Base-by-base conservation (phyloP, 371 early-diverging fungal genomes). In the Saksenaea oblongispora region DNA sequence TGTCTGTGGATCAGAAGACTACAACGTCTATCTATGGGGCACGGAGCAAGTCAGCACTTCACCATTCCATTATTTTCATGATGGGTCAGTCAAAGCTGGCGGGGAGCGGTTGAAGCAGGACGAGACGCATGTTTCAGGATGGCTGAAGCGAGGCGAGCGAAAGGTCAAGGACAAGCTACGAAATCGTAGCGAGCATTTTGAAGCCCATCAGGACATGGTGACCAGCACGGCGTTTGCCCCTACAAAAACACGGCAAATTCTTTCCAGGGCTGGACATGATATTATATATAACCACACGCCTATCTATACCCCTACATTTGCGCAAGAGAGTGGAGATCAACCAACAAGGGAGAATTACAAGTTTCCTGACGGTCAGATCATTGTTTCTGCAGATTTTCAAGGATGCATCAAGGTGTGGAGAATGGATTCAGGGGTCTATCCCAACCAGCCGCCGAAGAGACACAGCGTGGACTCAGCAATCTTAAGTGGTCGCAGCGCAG, bases 1-100 rank as follows among this genome's bases (percentile, higher is more conserved):
- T 14, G 80, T 95, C 26, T 88, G 87, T 62, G 94, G 94, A 7
- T 92, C 93, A 8, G 95, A 96, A 65, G 91, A 93, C 69, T 70
- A 83, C 24, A 74, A 84, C 31, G 82, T 92, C 1, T 91, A 89
- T 73, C 66, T 96, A 4, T 95, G 94, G 92, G 78, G 84, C 41
- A 79, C 89, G 13, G 81, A 85, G 24, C 76, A 77, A 54, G 70
- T 73, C 27, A 69, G 62, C 7, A 74, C 66, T 24, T 73, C 73
- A 0, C 78, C 81, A 8, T 79, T 75, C 34, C 75, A 71, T 22
- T 66, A 69, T 28, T 65, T 73, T 56, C 73, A 69, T 41, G 76
- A 75, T 9, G 67, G 65, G 54, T 57, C 65, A 0, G 31, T 74
- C 13, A 64, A 65, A 58, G 64, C 75, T n/a, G 15, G 74, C 73